Conservation (phyloP, 768 basidiomycete genomes). For the Thelephora ganbajun region DNA sequence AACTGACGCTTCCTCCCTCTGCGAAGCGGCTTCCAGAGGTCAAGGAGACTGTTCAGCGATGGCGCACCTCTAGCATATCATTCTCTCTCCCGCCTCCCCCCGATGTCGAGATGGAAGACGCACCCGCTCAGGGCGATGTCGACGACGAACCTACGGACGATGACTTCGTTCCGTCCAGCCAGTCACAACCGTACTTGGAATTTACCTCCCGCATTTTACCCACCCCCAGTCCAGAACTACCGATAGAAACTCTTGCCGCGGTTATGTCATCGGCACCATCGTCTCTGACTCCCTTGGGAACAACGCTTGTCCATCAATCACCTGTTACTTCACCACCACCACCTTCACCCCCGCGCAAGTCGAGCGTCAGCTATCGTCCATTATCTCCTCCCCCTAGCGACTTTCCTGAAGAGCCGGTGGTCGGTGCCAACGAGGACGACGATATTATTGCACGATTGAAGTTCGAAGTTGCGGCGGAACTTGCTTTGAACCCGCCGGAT, state of each 20-base stretch:
- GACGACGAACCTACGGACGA: constrained; percentile 1
- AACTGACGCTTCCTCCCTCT: constrained; percentile 25
- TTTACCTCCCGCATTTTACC: not conserved
- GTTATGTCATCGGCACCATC: not conserved
- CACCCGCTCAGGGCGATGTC: constrained; percentile 4
- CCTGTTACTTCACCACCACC: not conserved
- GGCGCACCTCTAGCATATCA: constrained; percentile 17
- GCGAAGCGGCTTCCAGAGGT: constrained; percentile 14
- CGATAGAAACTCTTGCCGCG: not conserved
- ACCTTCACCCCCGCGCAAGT: not conserved
- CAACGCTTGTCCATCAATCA: not conserved
- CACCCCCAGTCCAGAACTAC: not conserved
- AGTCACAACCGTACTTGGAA: too few relatives aligned
- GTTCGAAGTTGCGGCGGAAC: not conserved
- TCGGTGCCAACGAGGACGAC: not conserved
- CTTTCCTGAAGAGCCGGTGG: not conserved
- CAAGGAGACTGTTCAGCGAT: constrained; percentile 26
- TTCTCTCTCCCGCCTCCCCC: constrained; percentile 3
- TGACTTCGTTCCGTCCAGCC: too few relatives aligned
- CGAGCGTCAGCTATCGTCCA: not conserved
- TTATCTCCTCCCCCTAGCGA: not conserved
- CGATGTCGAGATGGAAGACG: not conserved
- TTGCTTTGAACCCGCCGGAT: not conserved
- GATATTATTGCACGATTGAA: not conserved
- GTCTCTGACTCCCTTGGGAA: too few relatives aligned